These are phyloP conservation scores for Malassezia furfur DNA, from an alignment of 1,284 basidiomycete species.

Conservation along the genomic window DNA sequence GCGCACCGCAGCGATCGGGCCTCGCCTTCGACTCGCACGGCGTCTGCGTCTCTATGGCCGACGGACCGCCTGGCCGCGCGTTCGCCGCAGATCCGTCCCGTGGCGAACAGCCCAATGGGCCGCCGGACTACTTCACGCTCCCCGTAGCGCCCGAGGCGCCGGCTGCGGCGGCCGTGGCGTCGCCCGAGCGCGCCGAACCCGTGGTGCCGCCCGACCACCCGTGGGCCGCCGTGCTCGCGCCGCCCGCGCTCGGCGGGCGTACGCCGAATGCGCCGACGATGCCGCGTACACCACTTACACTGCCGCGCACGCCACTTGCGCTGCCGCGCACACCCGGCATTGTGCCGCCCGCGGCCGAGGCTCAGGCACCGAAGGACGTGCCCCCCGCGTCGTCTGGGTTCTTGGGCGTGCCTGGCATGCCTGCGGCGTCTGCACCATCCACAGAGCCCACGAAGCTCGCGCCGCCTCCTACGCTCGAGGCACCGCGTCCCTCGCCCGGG, in stretches of 20 bases:
- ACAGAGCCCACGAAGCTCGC: background rate
- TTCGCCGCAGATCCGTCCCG: background rate
- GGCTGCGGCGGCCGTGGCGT: background rate
- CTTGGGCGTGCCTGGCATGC: background rate
- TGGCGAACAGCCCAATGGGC: too few species aligned
- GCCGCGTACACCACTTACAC: background rate
- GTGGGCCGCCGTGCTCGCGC: slow-evolving; percentile 4
- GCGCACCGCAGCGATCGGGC: too few species aligned
- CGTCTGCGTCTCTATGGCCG: background rate
- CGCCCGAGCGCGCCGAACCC: background rate
- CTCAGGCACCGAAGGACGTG: background rate
- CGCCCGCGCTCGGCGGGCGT: background rate
- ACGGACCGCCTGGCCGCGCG: background rate
- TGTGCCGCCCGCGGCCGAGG: background rate
- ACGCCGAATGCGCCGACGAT: background rate
- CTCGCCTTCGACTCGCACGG: background rate
- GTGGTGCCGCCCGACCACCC: slow-evolving; percentile 5
- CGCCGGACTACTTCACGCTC: slow-evolving; percentile 1
- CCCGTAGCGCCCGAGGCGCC: background rate
- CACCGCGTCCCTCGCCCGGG: background rate
- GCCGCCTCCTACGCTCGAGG: background rate
- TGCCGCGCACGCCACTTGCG: background rate
- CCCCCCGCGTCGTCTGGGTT: background rate
- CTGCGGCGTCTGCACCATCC: too few species aligned
- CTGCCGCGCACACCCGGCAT: background rate